phyloP scores from a whole-genome alignment of 495 filamentous ascomycete genomes.

The Penicillium chermesinum region DNA sequence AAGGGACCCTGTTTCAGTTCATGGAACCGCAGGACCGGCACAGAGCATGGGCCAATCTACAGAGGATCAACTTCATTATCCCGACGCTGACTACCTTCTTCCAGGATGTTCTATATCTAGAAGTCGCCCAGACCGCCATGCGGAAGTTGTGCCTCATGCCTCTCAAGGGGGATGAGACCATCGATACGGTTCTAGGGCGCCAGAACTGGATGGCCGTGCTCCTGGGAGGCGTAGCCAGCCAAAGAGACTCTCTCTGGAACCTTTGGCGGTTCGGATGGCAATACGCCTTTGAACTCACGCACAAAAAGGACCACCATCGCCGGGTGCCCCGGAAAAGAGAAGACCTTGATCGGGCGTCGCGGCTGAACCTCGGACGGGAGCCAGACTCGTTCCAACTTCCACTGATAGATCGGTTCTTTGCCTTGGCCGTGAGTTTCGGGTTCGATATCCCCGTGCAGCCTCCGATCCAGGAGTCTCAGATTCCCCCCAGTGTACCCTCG shows the following conservation, averaged over 20 bases:
- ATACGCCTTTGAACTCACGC: constrained; percentile 7
- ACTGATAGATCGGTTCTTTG: constrained; percentile 1
- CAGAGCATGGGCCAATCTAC: not conserved
- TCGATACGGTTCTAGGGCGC: constrained; percentile 2
- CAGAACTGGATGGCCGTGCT: not conserved
- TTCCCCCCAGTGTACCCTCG: not conserved
- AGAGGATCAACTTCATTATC: constrained; percentile 5
- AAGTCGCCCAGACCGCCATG: constrained; percentile 6
- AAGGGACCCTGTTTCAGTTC: constrained; percentile 2
- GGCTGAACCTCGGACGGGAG: not conserved
- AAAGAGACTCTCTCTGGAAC: not conserved
- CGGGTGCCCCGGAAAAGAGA: constrained; percentile 2
- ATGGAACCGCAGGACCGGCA: not conserved
- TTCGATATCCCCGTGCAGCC: not conserved
- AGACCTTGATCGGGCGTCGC: not conserved
- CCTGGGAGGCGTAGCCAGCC: not conserved
- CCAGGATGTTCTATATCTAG: constrained; percentile 5
- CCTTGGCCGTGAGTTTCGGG: not conserved
- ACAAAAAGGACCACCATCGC: constrained; percentile 5
- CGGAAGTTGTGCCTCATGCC: not conserved
- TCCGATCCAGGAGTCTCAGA: not conserved
- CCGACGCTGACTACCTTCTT: constrained; percentile 10
- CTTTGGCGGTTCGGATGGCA: constrained; percentile 11
- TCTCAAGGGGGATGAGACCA: not conserved
- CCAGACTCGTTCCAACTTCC: not conserved